Percentiles rank a stretch among this genome's conserved stretches.
These are phyloP conservation scores for Boeremia exigua DNA, from an alignment of 2,329 filamentous ascomycete genomes.

Conservation along the genomic window DNA sequence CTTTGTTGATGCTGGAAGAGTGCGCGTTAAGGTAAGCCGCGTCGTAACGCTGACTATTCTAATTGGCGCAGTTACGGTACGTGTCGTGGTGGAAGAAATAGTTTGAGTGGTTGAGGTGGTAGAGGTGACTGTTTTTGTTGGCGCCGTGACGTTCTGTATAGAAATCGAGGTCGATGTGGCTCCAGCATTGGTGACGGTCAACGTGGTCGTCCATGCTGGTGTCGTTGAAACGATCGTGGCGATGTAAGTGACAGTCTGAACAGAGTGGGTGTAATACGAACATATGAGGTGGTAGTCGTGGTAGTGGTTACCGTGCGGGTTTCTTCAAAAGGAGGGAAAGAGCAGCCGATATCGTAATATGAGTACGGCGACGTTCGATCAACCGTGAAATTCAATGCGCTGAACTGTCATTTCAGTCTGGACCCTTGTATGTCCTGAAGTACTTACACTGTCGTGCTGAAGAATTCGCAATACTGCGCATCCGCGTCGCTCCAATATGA, in stretches of 20 bases:
- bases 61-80: background rate
- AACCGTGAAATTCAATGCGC: background rate
- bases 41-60: too few species aligned
- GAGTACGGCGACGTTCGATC: background rate
- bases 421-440: background rate
- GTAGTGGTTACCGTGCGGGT: background rate
- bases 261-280: background rate
- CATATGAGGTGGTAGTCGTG: background rate
- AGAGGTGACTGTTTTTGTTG: background rate
- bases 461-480: constrained; percentile 34
- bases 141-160: background rate
- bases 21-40: too few species aligned
- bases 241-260: background rate
- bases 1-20: too few species aligned
- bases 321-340: constrained; percentile 1
- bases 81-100: background rate
- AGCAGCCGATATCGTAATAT: constrained; percentile 2
- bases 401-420: background rate
- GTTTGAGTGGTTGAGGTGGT: background rate
- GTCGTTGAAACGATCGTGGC: background rate
- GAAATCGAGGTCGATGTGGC: background rate
- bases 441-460: constrained; percentile 24
- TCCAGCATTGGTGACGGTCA: background rate
- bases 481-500: constrained; percentile 24
- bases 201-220: background rate